These are phyloP conservation scores for Monosporozyma yasuniensis DNA, from an alignment of 805 yeast genomes.

Conservation along the genomic window DNA sequence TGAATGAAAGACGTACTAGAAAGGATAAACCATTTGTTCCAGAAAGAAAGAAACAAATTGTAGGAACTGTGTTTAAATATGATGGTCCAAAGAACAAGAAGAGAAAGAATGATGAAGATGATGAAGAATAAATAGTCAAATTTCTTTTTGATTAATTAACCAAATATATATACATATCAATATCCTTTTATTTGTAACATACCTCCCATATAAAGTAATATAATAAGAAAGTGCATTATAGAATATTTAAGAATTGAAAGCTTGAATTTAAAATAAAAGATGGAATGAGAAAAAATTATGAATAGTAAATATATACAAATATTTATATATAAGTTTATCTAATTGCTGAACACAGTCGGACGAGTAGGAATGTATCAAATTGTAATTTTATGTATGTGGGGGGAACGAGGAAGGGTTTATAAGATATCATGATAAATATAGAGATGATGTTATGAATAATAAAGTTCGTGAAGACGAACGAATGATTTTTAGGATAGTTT, in stretches of 20 bases:
- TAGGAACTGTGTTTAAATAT: constrained; percentile 66
- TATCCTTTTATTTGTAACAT: neutral
- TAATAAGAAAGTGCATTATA: neutral
- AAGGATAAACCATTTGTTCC: constrained; percentile 50
- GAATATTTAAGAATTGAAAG: neutral
- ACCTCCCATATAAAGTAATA: neutral
- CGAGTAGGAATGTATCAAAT: neutral
- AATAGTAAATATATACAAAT: neutral
- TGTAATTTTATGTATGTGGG: neutral
- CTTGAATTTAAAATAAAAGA: neutral
- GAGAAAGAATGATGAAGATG: constrained; percentile 6
- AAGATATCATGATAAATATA: neutral
- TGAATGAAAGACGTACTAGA: constrained; percentile 71
- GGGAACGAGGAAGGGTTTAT: no score
- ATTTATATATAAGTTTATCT: neutral
- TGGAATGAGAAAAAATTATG: neutral
- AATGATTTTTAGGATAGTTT: neutral
- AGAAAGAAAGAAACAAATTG: constrained; percentile 81
- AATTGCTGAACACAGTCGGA: neutral
- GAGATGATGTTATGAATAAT: neutral
- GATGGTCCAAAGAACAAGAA: constrained; percentile 23
- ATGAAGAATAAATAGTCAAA: neutral
- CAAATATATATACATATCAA: neutral
- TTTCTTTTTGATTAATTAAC: no score
- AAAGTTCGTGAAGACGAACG: neutral